phyloP scores from a whole-genome alignment of 2,329 filamentous ascomycete species.

The Macroventuria anomochaeta region DNA sequence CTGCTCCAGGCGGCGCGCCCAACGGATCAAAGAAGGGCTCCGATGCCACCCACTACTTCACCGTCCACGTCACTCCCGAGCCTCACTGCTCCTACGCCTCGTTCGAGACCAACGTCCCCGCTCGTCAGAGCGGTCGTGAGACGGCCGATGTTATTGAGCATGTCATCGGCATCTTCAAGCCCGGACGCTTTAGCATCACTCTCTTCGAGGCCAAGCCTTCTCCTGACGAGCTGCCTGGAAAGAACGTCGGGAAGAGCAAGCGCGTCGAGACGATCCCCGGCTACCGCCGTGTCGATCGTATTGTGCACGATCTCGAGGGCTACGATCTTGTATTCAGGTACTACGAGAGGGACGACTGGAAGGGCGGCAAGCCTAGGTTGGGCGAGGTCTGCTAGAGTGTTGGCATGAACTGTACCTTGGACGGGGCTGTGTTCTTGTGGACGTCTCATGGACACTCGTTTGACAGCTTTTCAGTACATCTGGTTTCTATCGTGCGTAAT shows the following conservation, averaged over 20 bases:
- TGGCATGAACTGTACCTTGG: too few relatives aligned
- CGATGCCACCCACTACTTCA: constrained; percentile 80
- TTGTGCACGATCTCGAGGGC: constrained; percentile 96
- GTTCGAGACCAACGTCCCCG: constrained; percentile 97
- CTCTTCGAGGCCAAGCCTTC: constrained; percentile 86
- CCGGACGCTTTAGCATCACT: constrained; percentile 96
- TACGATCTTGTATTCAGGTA: constrained; percentile 97
- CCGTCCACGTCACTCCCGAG: constrained; percentile 96
- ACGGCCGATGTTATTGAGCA: constrained; percentile 92
- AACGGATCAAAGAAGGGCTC: constrained; percentile 51
- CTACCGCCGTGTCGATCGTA: constrained; percentile 88
- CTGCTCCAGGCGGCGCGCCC: constrained; percentile 66
- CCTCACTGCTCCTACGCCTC: constrained; percentile 96
- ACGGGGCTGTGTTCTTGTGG: neutral
- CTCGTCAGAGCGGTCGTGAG: constrained; percentile 83
- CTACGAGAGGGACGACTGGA: constrained; percentile 89
- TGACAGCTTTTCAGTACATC: neutral
- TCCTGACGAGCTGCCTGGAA: constrained; percentile 48
- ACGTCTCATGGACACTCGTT: neutral
- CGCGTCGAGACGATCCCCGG: constrained; percentile 80
- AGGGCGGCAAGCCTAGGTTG: constrained; percentile 67
- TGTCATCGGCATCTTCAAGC: constrained; percentile 94
- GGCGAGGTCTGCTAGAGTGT: constrained; percentile 55
- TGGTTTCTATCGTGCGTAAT: neutral
- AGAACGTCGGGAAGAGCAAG: constrained; percentile 51